Evolutionary conservation across 1,284 basidiomycete species (phyloP), one percentile per base, ranked within the genome.

Genomic region (Wolfiporia cocos): DNA sequence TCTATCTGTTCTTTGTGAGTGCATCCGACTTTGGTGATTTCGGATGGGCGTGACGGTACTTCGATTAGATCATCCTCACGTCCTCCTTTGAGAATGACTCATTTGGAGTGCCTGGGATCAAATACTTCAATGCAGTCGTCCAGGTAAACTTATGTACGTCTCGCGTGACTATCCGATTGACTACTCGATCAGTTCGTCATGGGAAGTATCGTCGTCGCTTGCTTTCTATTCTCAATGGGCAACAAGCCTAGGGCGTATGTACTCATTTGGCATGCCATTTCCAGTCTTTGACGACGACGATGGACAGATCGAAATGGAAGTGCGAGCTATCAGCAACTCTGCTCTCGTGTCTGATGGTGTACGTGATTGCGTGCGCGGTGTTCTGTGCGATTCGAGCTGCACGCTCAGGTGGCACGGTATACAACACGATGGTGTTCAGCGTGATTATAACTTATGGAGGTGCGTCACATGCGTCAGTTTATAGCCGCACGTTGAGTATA

Each of bases 201-300:
- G 71, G 77, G 84, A 3, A 89, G 87, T 2, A 77, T 92, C 28
- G 75, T 97, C 14, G 75, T 94, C 14, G 84, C 88, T 0, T 89
- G 85, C 54, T 97, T 99, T 71, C 73, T 98, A 15, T 89, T 99
- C 61, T 89, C 92, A 0, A 94, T 99, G 88, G 95, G 96, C 4
- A 99, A 98, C 62, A 84, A 92, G 49, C 95, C 95, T 1, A 80
- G 84, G 64, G 86, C 90, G 78, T 90, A 58, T 51, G 80, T 62
- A 40, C 7, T 32, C 7, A 36, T 28, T 9, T 14, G 26, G 26
- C 26, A 14, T 28, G 14, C 26, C 14, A 14, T 28, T 14, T 14
- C 26, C 14, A 14, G 9, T 7, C 26, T 9, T 14, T 28, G 26
- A 28, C 26, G 7, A 7, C 14, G 26, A 14, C 26, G 26, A 28